These are phyloP conservation scores for Trichomonascus vanleenenianus DNA, from an alignment of 805 yeast species.

Conservation along the genomic window DNA sequence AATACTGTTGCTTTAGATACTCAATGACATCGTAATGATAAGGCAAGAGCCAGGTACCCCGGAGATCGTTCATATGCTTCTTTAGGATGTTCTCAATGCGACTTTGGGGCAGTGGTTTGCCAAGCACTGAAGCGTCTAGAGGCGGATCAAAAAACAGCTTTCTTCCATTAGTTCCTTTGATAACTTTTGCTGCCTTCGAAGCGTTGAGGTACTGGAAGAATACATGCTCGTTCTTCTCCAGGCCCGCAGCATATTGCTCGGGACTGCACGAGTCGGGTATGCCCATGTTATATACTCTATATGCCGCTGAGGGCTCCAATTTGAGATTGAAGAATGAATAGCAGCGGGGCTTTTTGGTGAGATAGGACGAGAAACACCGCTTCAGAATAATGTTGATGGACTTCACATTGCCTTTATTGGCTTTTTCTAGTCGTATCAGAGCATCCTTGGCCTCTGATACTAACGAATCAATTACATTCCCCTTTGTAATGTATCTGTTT, in stretches of 20 bases:
- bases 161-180: slow-evolving; percentile 15
- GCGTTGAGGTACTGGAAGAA: slow-evolving; percentile 13
- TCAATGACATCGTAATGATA: slow-evolving; percentile 12
- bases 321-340: background rate
- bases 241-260: slow-evolving; percentile 9
- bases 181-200: slow-evolving; percentile 7
- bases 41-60: slow-evolving; percentile 11
- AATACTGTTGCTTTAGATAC: slow-evolving; percentile 8
- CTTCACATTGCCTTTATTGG: slow-evolving; percentile 9
- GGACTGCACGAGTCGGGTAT: slow-evolving; percentile 13
- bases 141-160: slow-evolving; percentile 14
- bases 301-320: slow-evolving; percentile 7
- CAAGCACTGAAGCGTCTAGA: slow-evolving; percentile 13
- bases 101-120: slow-evolving; percentile 11
- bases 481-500: slow-evolving; percentile 16
- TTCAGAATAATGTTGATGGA: slow-evolving; percentile 12
- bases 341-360: slow-evolving; percentile 15
- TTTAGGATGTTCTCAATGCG: slow-evolving; percentile 11
- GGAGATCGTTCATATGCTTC: slow-evolving; percentile 8
- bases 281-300: slow-evolving; percentile 14
- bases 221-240: background rate
- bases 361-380: slow-evolving; percentile 8
- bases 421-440: slow-evolving; percentile 6
- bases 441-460: slow-evolving; percentile 9
- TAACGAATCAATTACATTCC: slow-evolving; percentile 11